Base-by-base conservation (phyloP, 192 early-diverging fungal species). In the Blastocladiella britannica region DNA sequence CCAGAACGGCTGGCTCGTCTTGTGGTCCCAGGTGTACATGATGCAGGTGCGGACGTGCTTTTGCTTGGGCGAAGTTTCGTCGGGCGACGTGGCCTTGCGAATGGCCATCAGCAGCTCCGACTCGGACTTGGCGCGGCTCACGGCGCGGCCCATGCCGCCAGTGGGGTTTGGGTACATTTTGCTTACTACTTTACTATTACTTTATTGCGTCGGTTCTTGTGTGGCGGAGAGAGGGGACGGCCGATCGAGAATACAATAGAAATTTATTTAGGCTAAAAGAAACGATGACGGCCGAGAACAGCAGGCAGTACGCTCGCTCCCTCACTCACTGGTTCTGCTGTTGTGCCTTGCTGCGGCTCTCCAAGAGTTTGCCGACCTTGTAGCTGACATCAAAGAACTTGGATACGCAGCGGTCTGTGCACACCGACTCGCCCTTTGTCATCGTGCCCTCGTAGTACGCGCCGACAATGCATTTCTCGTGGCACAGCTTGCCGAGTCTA, bases 1-100 rank as follows among this genome's bases (percentile, higher is more conserved):
- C 87, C 86, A 95, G 55, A 97, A 77, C 23, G 85, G 79, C 37
- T 79, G 79, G 7, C 86, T 84, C 5, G 85, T 81, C 60, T 89
- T 86, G 66, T 84, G 77, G 65, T 97, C 91, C 83, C 85, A 88
- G 25, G 91, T 95, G 64, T 91, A 97, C 18, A 97, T 72, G 60
- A 95, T 93, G 63, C 80, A 80, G 37, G 83, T 72, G 71, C 80
- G 70, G 28, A 93, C 92, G 71, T 97, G 94, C 72, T 95, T 97
- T 68, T 92, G 91, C 67, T 97, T 97, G 57, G 93, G 93, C 2
- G 93, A 85, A 24, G 83, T 81, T 64, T 97, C 93, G 29, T 93
- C 91, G 29, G 71, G 58, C 53, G 79, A 82, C 8, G 86, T 82
- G 18, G 91, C 93, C 69, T 97, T 97, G 61, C 84, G 85, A 57